These are phyloP conservation scores for Capsella rubella DNA, from an alignment of 441 rosid genomes.

Conservation along the genomic window DNA sequence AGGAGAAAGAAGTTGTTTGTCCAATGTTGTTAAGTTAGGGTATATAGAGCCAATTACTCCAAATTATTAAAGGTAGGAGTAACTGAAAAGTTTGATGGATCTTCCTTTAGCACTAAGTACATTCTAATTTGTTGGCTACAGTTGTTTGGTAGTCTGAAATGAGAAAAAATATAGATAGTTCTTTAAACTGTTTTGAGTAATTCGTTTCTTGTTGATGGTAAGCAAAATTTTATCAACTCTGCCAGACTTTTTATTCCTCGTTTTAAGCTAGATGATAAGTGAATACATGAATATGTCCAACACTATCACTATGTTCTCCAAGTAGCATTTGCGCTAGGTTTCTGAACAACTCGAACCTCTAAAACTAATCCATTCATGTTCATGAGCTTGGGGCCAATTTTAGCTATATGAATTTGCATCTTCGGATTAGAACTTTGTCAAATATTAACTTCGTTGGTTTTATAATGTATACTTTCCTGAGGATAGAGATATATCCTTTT, in stretches of 20 bases:
- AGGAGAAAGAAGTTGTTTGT: not conserved
- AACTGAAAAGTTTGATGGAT: not conserved
- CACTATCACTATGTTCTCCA: not conserved
- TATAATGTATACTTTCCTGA: slow-evolving; percentile 14
- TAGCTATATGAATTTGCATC: slow-evolving; percentile 5
- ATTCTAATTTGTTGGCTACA: not conserved
- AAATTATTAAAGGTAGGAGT: not conserved
- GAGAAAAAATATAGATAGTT: not conserved
- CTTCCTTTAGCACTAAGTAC: not conserved
- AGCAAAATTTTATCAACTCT: not conserved
- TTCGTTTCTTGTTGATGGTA: not conserved
- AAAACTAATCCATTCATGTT: not conserved
- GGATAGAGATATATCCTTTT: slow-evolving; percentile 23
- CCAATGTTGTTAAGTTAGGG: not conserved
- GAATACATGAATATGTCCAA: not conserved
- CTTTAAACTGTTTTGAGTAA: not conserved
- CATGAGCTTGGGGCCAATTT: slow-evolving; percentile 19
- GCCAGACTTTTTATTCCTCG: not conserved
- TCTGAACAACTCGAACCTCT: not conserved
- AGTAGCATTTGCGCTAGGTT: not conserved
- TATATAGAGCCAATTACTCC: not conserved
- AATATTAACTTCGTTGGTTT: slow-evolving; percentile 8
- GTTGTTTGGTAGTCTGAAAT: not conserved
- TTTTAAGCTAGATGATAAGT: not conserved
- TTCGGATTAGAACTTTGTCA: not conserved